These are phyloP conservation scores for Incumbomyces lentus DNA, from an alignment of 2,329 filamentous ascomycete species.

Conservation along the genomic window DNA sequence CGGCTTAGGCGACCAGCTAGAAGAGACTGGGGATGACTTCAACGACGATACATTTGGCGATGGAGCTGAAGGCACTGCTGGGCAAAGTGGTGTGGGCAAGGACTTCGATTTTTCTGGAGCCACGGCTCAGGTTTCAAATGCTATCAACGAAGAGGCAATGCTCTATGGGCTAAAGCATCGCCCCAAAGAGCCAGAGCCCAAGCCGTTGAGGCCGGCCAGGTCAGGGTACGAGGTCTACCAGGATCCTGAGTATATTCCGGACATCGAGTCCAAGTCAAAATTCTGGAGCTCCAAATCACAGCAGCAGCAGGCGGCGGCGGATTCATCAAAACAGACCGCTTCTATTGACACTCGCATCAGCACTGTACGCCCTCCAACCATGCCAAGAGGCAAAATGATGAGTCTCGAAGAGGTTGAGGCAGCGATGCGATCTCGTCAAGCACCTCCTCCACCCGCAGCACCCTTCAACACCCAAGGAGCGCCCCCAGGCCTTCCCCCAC, in stretches of 20 bases:
- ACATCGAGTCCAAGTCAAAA: slow-evolving; percentile 83
- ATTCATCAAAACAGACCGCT: slow-evolving; percentile 10
- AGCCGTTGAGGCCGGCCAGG: slow-evolving; percentile 51
- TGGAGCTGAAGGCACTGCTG: slow-evolving; percentile 35
- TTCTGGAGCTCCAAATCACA: slow-evolving; percentile 68
- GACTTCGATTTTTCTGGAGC: slow-evolving; percentile 97
- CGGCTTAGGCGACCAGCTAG: slow-evolving; percentile 78
- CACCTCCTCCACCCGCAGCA: slow-evolving; percentile 22
- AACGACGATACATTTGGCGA: slow-evolving; percentile 90
- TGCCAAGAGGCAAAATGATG: slow-evolving; percentile 55
- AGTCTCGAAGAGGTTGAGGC: slow-evolving; percentile 96
- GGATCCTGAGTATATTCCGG: slow-evolving; percentile 71
- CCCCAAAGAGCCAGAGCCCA: slow-evolving; percentile 26
- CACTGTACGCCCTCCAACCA: slow-evolving; percentile 18
- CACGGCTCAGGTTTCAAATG: slow-evolving; percentile 75
- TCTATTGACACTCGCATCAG: slow-evolving; percentile 12
- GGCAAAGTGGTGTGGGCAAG: slow-evolving; percentile 56
- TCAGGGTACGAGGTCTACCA: slow-evolving; percentile 89
- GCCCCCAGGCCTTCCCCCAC: slow-evolving; percentile 41
- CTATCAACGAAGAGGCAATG: slow-evolving; percentile 82
- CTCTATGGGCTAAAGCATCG: slow-evolving; percentile 61
- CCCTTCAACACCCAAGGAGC: slow-evolving; percentile 19
- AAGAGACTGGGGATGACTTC: slow-evolving; percentile 86
- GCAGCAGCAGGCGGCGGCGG: slow-evolving; percentile 24
- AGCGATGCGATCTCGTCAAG: slow-evolving; percentile 64